These are phyloP conservation scores for Sporothrix phasma DNA, from an alignment of 2,329 filamentous ascomycete genomes.

Conservation along the genomic window DNA sequence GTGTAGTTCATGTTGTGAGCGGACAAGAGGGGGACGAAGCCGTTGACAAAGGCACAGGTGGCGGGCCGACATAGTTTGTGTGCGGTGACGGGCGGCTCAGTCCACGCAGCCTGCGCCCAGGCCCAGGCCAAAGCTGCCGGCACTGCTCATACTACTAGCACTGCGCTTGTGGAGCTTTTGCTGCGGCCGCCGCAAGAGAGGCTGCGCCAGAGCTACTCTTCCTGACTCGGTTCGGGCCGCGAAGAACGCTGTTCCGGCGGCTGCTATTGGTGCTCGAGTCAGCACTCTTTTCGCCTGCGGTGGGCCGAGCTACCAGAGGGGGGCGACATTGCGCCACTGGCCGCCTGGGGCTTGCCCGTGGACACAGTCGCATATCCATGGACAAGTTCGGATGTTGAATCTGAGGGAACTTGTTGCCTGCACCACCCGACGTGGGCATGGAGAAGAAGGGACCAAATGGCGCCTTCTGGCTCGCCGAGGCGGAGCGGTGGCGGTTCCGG, in stretches of 20 bases:
- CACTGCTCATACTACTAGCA: slow-evolving; percentile 18
- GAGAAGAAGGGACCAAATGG: slow-evolving; percentile 20
- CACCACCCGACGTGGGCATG: slow-evolving; percentile 12
- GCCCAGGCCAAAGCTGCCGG: slow-evolving; percentile 20
- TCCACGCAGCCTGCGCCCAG: slow-evolving; percentile 19
- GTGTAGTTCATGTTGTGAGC: slow-evolving; percentile 13
- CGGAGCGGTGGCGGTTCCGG: slow-evolving; percentile 15
- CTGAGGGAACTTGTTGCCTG: slow-evolving; percentile 19
- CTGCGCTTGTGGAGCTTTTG: slow-evolving; percentile 18
- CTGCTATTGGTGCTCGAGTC: slow-evolving; percentile 9
- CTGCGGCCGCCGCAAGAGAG: slow-evolving; percentile 12
- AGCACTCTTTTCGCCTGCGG: background rate
- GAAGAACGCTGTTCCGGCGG: slow-evolving; percentile 19
- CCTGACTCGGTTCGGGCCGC: slow-evolving; percentile 1
- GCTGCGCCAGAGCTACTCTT: slow-evolving; percentile 14
- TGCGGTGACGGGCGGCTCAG: slow-evolving; percentile 20
- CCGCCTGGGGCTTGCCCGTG: slow-evolving; percentile 7
- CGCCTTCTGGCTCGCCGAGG: slow-evolving; percentile 23
- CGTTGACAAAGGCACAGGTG: slow-evolving; percentile 18
- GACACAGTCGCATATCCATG: slow-evolving; percentile 17
- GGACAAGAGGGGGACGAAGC: slow-evolving; percentile 19
- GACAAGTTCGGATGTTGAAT: slow-evolving; percentile 20
- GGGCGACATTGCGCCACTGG: slow-evolving; percentile 5
- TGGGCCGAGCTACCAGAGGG: background rate
- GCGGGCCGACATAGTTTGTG: slow-evolving; percentile 21